A percentile compares a stretch with the other conserved stretches of the same genome.
Conservation (phyloP, 2,329 filamentous ascomycete genomes). For the Plenodomus lindquistii region DNA sequence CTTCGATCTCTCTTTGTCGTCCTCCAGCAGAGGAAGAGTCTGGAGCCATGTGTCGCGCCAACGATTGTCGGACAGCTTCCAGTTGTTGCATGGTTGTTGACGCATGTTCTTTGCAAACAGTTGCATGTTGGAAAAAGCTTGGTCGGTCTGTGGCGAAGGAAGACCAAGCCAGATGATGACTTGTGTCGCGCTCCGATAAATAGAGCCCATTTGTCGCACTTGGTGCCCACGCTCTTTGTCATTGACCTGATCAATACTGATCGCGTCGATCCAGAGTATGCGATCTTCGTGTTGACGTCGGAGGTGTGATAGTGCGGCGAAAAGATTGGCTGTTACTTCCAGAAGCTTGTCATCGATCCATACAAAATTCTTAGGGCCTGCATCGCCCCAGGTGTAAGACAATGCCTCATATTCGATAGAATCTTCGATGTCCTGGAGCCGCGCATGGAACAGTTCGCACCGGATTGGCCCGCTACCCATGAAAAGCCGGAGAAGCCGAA, state of each 20-base stretch:
- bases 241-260: conserved; percentile 31
- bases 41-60: too few relatives aligned
- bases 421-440: too few relatives aligned
- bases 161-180: conserved; percentile 36
- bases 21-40: too few relatives aligned
- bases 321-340: conserved; percentile 9
- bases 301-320: conserved; percentile 12
- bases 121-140: conserved; percentile 7
- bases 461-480: too few relatives aligned
- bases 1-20: too few relatives aligned
- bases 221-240: conserved; percentile 26
- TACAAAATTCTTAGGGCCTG: conserved; percentile 1
- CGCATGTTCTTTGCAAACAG: not conserved
- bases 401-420: conserved; percentile 17
- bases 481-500: too few relatives aligned
- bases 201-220: conserved; percentile 28
- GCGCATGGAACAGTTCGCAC: too few relatives aligned
- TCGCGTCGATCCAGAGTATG: conserved; percentile 32
- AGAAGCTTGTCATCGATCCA: not conserved
- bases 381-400: conserved; percentile 24
- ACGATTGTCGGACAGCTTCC: not conserved
- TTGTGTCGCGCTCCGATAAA: conserved; percentile 25
- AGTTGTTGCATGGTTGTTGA: conserved; percentile 5
- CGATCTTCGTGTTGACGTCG: conserved; percentile 10
- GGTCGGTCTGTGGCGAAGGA: conserved; percentile 11